Evolutionary conservation across 169 alveolate genomes (phyloP).

Genomic region (Plasmodium chabaudi): DNA sequence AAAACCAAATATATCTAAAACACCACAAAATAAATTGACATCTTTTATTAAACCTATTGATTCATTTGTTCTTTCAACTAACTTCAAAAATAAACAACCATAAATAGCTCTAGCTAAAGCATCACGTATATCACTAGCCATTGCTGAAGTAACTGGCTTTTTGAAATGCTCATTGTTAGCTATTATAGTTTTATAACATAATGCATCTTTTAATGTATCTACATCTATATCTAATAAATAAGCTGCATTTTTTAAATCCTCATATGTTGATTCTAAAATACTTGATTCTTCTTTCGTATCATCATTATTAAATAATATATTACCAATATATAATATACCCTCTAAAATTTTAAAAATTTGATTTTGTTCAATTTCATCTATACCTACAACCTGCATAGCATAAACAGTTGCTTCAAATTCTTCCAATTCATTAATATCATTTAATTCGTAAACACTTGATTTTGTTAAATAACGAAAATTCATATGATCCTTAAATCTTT

Average conservation of each 20-base stretch:
- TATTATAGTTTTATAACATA: constrained; percentile 83
- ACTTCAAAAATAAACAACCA: constrained; percentile 95
- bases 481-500: constrained; percentile 71
- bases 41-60: constrained; percentile 88
- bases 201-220: constrained; percentile 79
- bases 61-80: constrained; percentile 94
- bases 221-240: constrained; percentile 81
- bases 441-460: constrained; percentile 83
- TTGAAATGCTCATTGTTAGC: constrained; percentile 86
- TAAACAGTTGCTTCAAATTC: constrained; percentile 88
- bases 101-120: constrained; percentile 97
- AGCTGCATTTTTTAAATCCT: constrained; percentile 79
- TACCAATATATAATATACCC: constrained; percentile 92
- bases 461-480: constrained; percentile 77
- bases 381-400: constrained; percentile 92
- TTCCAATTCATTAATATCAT: constrained; percentile 90
- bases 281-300: constrained; percentile 82
- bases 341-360: constrained; percentile 87
- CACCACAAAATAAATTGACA: constrained; percentile 89
- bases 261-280: constrained; percentile 77
- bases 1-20: constrained; percentile 98
- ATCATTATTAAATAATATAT: constrained; percentile 88
- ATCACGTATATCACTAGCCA: constrained; percentile 93
- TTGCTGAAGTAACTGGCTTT: constrained; percentile 86
- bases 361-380: constrained; percentile 85